Conservation (phyloP, 2,329 filamentous ascomycete species). For the Pseudopyrenochaeta lycopersici region DNA sequence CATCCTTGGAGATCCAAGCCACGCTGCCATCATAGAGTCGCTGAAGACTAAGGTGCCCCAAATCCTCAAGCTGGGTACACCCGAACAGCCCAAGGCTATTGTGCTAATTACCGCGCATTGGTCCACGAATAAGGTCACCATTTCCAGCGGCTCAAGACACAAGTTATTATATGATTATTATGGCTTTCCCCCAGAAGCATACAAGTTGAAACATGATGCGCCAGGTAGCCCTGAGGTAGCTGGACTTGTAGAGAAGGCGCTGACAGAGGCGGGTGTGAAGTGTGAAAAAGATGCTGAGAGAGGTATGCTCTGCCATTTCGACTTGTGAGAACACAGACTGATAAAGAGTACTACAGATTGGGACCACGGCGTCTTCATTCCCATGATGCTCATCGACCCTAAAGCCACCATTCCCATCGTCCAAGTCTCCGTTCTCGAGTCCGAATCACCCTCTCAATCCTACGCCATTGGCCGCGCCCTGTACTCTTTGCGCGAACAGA, state of each 20-base stretch:
- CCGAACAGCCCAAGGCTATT: conserved; percentile 61
- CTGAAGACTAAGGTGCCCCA: conserved; percentile 63
- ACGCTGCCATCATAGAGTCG: conserved; percentile 61
- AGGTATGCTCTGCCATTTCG: conserved; percentile 30
- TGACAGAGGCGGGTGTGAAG: conserved; percentile 59
- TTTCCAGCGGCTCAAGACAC: conserved; percentile 61
- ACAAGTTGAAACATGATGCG: conserved; percentile 65
- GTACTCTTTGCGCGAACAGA: conserved; percentile 57
- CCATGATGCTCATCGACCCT: conserved; percentile 64
- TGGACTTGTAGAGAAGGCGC: conserved; percentile 55
- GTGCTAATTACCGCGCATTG: conserved; percentile 68
- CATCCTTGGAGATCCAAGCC: conserved; percentile 63
- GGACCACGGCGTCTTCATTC: conserved; percentile 70
- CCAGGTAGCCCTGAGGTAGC: conserved; percentile 65
- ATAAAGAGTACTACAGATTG: conserved; percentile 52
- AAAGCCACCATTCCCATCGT: conserved; percentile 63
- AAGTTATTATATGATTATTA: conserved; percentile 67
- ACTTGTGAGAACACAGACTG: background rate
- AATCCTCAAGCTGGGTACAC: conserved; percentile 64
- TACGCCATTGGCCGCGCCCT: conserved; percentile 65
- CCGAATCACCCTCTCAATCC: conserved; percentile 61
- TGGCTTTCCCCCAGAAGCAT: conserved; percentile 66
- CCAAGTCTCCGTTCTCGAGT: conserved; percentile 65
- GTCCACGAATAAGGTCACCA: conserved; percentile 59
- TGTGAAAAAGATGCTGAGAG: conserved; percentile 40